Conservation (phyloP, 495 filamentous ascomycete species). For the Hypoxylon subgilvum region DNA sequence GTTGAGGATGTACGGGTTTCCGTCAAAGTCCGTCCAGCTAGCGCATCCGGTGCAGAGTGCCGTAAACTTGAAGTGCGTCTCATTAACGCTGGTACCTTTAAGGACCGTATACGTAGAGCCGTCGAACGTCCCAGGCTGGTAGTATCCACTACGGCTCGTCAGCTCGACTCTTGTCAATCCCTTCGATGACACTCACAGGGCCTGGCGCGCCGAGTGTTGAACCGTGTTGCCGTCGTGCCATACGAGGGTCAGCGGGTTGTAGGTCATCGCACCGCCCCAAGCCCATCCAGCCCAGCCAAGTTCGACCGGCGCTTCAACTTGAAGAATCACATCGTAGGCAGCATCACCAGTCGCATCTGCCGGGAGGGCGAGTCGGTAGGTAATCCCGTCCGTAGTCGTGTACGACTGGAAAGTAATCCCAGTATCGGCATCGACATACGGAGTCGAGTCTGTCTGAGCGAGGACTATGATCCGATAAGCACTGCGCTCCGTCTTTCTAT, state of each 20-base stretch:
- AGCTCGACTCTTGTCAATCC: constrained; percentile 4
- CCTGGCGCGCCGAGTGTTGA: constrained; percentile 48
- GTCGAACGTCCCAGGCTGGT: constrained; percentile 45
- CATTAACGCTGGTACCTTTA: constrained; percentile 51
- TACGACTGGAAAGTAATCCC: constrained; percentile 51
- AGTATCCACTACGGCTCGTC: constrained; percentile 48
- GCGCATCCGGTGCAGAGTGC: constrained; percentile 52
- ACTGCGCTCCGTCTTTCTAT: not conserved
- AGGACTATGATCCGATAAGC: constrained; percentile 17
- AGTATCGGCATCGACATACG: constrained; percentile 47
- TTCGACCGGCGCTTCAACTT: constrained; percentile 45
- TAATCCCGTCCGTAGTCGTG: constrained; percentile 45
- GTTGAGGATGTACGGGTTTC: constrained; percentile 47
- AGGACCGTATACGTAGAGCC: constrained; percentile 49
- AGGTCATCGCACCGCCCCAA: constrained; percentile 56
- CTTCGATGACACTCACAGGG: constrained; percentile 44
- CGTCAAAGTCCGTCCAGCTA: constrained; percentile 51
- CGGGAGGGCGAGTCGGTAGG: constrained; percentile 51
- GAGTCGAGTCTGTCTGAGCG: constrained; percentile 43
- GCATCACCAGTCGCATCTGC: constrained; percentile 40
- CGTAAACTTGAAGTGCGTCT: constrained; percentile 54
- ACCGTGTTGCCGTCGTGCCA: constrained; percentile 52
- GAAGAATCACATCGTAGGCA: constrained; percentile 51
- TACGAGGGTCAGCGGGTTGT: constrained; percentile 53
- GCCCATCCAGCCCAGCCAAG: constrained; percentile 55